Base-by-base conservation (phyloP, 805 yeast species). In the Myxozyma udenii region DNA sequence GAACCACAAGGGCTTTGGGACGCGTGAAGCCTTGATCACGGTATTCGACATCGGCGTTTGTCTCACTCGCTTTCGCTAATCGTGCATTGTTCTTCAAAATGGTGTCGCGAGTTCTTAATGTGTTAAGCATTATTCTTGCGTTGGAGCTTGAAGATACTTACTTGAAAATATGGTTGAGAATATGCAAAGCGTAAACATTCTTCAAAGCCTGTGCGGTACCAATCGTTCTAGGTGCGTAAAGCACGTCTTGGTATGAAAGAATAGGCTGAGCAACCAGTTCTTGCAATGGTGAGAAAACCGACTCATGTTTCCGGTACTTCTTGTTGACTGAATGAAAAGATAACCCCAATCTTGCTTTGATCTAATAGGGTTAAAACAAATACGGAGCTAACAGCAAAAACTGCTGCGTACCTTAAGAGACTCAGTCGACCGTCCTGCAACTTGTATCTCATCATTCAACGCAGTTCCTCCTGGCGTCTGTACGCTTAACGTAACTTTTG, bases 21-120 rank as follows among this genome's bases (percentile, higher is more conserved):
- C 98, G 77, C 0, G 96, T 90, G 66, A 88, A 93, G 25, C 98
- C 98, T 68, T 93, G 98, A 66, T 93, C 98, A 50, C 95, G 73
- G 58, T 77, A 75, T 62, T 87, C 95, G 71, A 51, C 71, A 2
- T 66, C 61, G 26, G 58, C 55, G n/a, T 59, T 61, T 3, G 54
- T 50, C n/a, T 57, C 57, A 65, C 46, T 40, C n/a, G 71, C 72
- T 16, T 67, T 60, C 26, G 73, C 69, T 19, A 83, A 59, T 60
- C 79, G 80, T 44, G 78, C 77, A 60, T 84, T 88, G 70, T 93
- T 84, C 65, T 85, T 85, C 61, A 91, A 62, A 16, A 91, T 78
- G n/a, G 82, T 71, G 67, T 89, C 97, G 64, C 96, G 78, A 0
- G 97, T 87, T 68, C 90, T 89, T 70, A 74, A 79, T 7, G 11